Percentiles rank a stretch among this genome's conserved stretches.
Evolutionary conservation across 257 asterid genomes (phyloP).

Genomic region (Agastache rugosa): DNA sequence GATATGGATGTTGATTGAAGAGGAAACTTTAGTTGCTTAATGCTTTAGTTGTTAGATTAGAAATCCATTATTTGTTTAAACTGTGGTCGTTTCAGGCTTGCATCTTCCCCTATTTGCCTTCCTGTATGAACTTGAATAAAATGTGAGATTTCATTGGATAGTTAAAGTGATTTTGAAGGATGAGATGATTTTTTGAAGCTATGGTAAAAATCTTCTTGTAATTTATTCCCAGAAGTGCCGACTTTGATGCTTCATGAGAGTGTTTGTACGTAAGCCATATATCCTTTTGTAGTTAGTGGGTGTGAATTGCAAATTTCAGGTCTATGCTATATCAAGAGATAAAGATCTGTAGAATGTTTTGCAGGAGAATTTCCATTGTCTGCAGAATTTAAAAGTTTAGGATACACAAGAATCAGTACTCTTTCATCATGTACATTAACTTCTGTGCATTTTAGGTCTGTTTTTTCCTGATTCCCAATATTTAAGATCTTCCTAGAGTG

Average conservation of each 20-base stretch:
- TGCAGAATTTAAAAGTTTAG: not conserved
- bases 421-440: not conserved
- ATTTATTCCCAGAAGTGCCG: no score
- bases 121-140: not conserved
- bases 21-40: slow-evolving; percentile 20
- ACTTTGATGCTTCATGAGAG: no score
- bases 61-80: slow-evolving; percentile 1
- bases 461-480: not conserved
- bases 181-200: not conserved
- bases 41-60: slow-evolving; percentile 1
- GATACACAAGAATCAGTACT: not conserved
- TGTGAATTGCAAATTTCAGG: no score
- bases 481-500: not conserved
- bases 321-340: no score
- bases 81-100: slow-evolving; percentile 6
- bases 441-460: not conserved
- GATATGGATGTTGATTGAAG: slow-evolving; percentile 24
- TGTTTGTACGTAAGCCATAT: no score
- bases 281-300: no score
- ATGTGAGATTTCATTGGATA: not conserved
- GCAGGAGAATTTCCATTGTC: no score
- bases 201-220: not conserved
- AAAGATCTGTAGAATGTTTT: no score
- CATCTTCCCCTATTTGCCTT: not conserved
- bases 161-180: not conserved